Percentiles rank a stretch among this genome's conserved stretches.
These are phyloP conservation scores for Pestalotiopsis sp. DNA, from an alignment of 2,329 filamentous ascomycete species.

Conservation along the genomic window DNA sequence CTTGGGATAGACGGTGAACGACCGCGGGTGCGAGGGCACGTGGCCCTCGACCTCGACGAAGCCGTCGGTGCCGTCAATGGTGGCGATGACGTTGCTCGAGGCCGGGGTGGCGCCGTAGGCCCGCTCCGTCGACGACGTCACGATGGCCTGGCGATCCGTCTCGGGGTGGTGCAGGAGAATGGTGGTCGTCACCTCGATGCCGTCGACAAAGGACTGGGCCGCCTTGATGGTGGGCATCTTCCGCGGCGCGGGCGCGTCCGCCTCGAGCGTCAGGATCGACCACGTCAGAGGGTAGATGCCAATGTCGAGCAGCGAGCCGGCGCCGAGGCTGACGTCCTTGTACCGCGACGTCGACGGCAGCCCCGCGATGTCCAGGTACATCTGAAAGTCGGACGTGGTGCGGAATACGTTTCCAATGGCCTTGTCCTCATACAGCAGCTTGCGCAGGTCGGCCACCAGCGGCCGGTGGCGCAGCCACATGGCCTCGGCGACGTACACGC, in stretches of 20 bases:
- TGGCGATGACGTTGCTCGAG: slow-evolving; percentile 30
- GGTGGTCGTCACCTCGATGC: slow-evolving; percentile 37
- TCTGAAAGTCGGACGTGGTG: slow-evolving; percentile 41
- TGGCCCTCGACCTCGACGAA: slow-evolving; percentile 39
- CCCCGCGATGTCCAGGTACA: slow-evolving; percentile 36
- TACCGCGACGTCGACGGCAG: slow-evolving; percentile 34
- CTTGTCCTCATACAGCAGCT: slow-evolving; percentile 40
- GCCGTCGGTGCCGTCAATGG: slow-evolving; percentile 43
- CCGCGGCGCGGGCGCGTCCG: slow-evolving; percentile 26
- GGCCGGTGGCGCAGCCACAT: slow-evolving; percentile 49
- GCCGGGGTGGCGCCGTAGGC: slow-evolving; percentile 16
- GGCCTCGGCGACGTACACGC: slow-evolving; percentile 48
- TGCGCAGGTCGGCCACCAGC: slow-evolving; percentile 35
- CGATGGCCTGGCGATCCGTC: slow-evolving; percentile 42
- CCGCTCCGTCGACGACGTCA: slow-evolving; percentile 39
- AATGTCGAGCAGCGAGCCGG: slow-evolving; percentile 44
- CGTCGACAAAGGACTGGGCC: slow-evolving; percentile 36
- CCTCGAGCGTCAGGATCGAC: slow-evolving; percentile 37
- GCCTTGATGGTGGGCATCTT: slow-evolving; percentile 37
- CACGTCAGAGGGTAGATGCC: slow-evolving; percentile 47
- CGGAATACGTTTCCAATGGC: slow-evolving; percentile 41
- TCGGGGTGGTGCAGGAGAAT: slow-evolving; percentile 41
- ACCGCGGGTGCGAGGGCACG: slow-evolving; percentile 32
- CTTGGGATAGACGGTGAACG: slow-evolving; percentile 37
- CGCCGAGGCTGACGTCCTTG: slow-evolving; percentile 41